phyloP scores from a whole-genome alignment of 306 rosid genomes.

The Pterocarpus macrocarpus region DNA sequence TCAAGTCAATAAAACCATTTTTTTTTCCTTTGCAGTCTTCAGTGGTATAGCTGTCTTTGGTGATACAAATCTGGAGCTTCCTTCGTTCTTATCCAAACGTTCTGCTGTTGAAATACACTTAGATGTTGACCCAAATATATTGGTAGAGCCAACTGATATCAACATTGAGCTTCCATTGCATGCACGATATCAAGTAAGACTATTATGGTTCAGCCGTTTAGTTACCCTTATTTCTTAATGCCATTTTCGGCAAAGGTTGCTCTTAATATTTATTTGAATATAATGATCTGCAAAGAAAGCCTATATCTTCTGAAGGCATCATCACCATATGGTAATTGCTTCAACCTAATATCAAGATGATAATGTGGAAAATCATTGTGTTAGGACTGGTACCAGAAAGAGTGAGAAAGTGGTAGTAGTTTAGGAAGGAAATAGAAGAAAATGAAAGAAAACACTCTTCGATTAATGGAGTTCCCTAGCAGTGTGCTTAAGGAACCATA shows the following conservation, averaged over 20 bases:
- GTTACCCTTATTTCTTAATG: background rate
- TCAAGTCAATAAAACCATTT: conserved; percentile 1
- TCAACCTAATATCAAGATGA: conserved; percentile 24
- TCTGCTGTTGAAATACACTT: conserved; percentile 86
- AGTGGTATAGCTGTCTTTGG: conserved; percentile 77
- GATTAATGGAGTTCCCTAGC: too few species aligned
- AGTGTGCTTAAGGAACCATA: too few species aligned
- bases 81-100: conserved; percentile 80
- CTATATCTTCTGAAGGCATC: background rate
- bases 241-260: conserved; percentile 1
- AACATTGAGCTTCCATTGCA: conserved; percentile 74
- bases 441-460: too few species aligned
- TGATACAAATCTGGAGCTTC: conserved; percentile 87
- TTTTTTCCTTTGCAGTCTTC: conserved; percentile 58
- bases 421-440: too few species aligned
- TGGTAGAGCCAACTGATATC: conserved; percentile 48
- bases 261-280: conserved; percentile 16
- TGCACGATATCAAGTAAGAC: conserved; percentile 83
- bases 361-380: background rate
- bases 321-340: conserved; percentile 27
- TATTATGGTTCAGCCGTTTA: background rate
- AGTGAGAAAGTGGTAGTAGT: too few species aligned
- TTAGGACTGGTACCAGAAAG: too few species aligned
- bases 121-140: conserved; percentile 53
- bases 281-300: conserved; percentile 18